These are phyloP conservation scores for Diplodia seriata DNA, from an alignment of 2,329 filamentous ascomycete species.

Conservation along the genomic window DNA sequence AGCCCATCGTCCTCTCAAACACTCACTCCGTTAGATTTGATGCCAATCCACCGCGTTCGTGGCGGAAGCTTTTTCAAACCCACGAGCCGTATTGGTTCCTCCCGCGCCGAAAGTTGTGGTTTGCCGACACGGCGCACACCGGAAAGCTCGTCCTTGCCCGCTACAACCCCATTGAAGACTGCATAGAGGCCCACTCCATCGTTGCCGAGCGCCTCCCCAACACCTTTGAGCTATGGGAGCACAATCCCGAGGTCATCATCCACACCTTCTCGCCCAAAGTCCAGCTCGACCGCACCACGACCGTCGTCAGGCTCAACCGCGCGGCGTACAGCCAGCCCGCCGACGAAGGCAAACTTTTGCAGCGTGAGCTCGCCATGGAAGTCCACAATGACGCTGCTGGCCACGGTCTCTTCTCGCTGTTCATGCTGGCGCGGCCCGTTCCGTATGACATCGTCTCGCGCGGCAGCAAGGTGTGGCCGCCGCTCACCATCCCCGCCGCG, in stretches of 20 bases:
- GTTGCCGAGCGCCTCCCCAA: conserved; percentile 58
- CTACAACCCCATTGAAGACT: conserved; percentile 74
- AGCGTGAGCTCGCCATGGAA: conserved; percentile 60
- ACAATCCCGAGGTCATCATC: conserved; percentile 70
- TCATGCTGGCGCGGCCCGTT: conserved; percentile 67
- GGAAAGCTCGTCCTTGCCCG: conserved; percentile 79
- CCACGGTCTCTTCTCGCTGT: conserved; percentile 65
- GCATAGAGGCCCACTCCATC: conserved; percentile 81
- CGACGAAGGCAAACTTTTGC: conserved; percentile 50
- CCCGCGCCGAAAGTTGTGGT: conserved; percentile 81
- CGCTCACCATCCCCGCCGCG: conserved; percentile 69
- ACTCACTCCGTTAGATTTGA: conserved; percentile 56
- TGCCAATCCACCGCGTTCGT: conserved; percentile 68
- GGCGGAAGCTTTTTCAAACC: conserved; percentile 72
- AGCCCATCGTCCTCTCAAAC: conserved; percentile 70
- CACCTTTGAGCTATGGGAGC: conserved; percentile 68
- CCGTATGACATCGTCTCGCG: conserved; percentile 51
- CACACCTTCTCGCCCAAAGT: conserved; percentile 75
- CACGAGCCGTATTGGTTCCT: conserved; percentile 89
- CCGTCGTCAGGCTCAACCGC: conserved; percentile 59
- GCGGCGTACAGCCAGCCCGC: conserved; percentile 39
- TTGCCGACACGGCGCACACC: conserved; percentile 74
- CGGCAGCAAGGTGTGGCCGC: conserved; percentile 71
- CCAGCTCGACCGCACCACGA: conserved; percentile 75
- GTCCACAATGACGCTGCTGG: conserved; percentile 40